A percentile compares a stretch with the other conserved stretches of the same genome.
phyloP scores from a whole-genome alignment of 345 rosid genomes.

The Boechera divaricarpa region DNA sequence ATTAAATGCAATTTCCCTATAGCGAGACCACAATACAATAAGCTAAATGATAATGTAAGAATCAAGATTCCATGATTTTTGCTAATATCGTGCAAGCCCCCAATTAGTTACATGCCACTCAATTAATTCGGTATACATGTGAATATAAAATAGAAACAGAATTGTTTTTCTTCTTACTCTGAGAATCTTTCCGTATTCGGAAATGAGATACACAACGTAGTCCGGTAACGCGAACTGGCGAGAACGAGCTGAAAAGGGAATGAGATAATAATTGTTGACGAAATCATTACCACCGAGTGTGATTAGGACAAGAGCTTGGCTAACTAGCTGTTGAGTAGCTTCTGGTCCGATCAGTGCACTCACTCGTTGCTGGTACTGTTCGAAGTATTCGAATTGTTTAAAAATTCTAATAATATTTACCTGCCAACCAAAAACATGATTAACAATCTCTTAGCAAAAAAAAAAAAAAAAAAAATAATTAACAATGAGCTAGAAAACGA shows the following conservation, averaged over 20 bases:
- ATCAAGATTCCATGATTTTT: constrained; percentile 7
- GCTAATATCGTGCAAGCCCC: background rate
- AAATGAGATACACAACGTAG: constrained; percentile 70
- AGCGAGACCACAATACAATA: constrained; percentile 21
- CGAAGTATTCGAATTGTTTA: constrained; percentile 62
- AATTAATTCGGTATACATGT: constrained; percentile 8
- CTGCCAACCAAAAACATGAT: constrained; percentile 47
- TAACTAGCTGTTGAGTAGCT: constrained; percentile 60
- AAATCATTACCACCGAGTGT: constrained; percentile 95
- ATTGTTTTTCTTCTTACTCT: constrained; percentile 46
- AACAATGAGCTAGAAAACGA: background rate
- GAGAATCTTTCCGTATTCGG: constrained; percentile 77
- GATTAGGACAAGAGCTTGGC: constrained; percentile 69
- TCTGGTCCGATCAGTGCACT: constrained; percentile 63
- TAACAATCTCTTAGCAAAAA: background rate
- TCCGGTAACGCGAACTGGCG: constrained; percentile 71
- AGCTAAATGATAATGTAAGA: background rate
- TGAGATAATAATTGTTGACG: constrained; percentile 87
- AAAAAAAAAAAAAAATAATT: background rate
- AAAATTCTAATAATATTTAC: constrained; percentile 76
- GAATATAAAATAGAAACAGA: background rate
- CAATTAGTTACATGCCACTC: background rate
- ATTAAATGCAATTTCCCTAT: constrained; percentile 36
- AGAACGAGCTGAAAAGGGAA: constrained; percentile 86
- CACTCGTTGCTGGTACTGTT: constrained; percentile 72